Percentiles rank a stretch among this genome's conserved stretches.
Evolutionary conservation across 2,329 filamentous ascomycete species (phyloP).

Genomic region (Aspergillus transmontanensis): DNA sequence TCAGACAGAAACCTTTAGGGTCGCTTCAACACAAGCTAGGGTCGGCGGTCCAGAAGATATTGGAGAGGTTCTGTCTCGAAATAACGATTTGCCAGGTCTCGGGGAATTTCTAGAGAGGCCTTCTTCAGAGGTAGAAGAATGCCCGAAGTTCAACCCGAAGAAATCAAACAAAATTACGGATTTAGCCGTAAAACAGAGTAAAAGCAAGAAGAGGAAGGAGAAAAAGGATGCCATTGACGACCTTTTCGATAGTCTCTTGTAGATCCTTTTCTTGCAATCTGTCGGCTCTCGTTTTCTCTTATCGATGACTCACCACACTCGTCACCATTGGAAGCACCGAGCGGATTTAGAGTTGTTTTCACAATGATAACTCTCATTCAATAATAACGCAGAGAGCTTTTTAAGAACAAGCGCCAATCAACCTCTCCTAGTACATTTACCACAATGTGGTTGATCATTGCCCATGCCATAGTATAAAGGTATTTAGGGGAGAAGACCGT

Average conservation of each 20-base stretch:
- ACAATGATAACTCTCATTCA: neutral
- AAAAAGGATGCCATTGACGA: slow-evolving; percentile 68
- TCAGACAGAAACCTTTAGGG: slow-evolving; percentile 2
- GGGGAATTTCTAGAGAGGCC: neutral
- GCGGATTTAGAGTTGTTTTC: neutral
- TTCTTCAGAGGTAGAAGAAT: neutral
- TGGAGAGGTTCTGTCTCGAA: slow-evolving; percentile 28
- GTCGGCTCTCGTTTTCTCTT: neutral
- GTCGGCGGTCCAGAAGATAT: slow-evolving; percentile 24
- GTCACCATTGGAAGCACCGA: neutral
- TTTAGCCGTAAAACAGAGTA: slow-evolving; percentile 13
- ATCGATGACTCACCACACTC: neutral
- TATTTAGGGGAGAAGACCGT: slow-evolving; percentile 98
- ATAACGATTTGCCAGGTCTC: slow-evolving; percentile 5
- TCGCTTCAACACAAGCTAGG: neutral
- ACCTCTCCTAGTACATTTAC: slow-evolving; percentile 67
- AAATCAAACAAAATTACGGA: neutral
- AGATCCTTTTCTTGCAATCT: neutral
- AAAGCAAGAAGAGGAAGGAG: slow-evolving; percentile 55
- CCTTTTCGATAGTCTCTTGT: slow-evolving; percentile 65
- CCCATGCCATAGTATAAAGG: slow-evolving; percentile 89
- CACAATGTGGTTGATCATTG: slow-evolving; percentile 74
- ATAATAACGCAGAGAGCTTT: neutral
- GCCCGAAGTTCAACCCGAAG: neutral
- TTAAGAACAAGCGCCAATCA: slow-evolving; percentile 13